Evolutionary conservation across 805 yeast species (phyloP).

Genomic region (Yarrowia keelungensis): DNA sequence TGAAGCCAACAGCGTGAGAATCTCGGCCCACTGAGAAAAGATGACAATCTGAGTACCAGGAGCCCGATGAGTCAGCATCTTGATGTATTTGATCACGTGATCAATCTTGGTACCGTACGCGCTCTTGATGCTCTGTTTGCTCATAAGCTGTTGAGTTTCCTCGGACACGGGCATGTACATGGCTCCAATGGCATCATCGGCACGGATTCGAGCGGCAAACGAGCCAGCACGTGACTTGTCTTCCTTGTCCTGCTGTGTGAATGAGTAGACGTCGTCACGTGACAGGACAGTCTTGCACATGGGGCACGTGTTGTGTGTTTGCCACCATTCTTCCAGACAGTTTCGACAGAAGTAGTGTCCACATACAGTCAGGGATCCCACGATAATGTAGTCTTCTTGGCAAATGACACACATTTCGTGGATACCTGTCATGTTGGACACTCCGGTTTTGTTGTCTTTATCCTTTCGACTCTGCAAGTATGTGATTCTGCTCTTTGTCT

Average conservation of each 20-base stretch:
- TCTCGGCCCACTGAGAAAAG: conserved; percentile 88
- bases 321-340: conserved; percentile 80
- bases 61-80: conserved; percentile 65
- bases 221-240: conserved; percentile 24
- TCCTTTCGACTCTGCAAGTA: conserved; percentile 57
- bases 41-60: conserved; percentile 78
- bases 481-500: conserved; percentile 48
- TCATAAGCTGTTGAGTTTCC: conserved; percentile 42
- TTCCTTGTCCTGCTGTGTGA: conserved; percentile 55
- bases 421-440: conserved; percentile 47
- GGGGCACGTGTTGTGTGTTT: conserved; percentile 69
- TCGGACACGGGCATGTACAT: conserved; percentile 52
- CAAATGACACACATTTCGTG: conserved; percentile 78
- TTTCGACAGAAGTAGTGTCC: conserved; percentile 90
- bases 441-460: conserved; percentile 43
- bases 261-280: conserved; percentile 66
- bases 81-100: conserved; percentile 73
- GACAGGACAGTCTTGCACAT: conserved; percentile 69
- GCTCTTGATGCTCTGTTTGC: conserved; percentile 48
- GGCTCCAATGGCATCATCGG: conserved; percentile 40
- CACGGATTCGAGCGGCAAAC: conserved; percentile 18
- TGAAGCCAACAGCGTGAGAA: conserved; percentile 67
- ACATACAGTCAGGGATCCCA: conserved; percentile 85
- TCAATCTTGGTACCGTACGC: conserved; percentile 88
- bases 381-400: conserved; percentile 61